phyloP scores from a whole-genome alignment of 2,329 filamentous ascomycete genomes.

The Cladorrhinum sp. region DNA sequence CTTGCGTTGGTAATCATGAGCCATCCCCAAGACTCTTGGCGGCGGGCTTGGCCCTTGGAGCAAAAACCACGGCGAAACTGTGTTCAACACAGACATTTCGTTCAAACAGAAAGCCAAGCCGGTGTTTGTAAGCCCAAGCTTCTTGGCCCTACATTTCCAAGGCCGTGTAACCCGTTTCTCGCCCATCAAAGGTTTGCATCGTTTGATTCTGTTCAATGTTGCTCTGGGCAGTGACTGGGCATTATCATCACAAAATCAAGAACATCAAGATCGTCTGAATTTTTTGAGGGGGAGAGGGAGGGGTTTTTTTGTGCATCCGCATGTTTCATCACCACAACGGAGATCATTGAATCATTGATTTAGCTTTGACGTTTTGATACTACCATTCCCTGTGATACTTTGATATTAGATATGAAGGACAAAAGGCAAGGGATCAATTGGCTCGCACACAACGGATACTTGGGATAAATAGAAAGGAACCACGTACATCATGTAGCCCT shows the following conservation, averaged over 20 bases:
- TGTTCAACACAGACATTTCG: no score
- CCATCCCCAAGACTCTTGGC: conserved; percentile 10
- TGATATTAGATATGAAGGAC: no score
- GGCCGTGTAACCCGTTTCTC: not conserved
- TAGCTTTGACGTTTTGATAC: not conserved
- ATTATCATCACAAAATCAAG: not conserved
- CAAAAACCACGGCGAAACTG: no score
- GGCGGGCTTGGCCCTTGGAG: not conserved
- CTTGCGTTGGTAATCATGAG: conserved; percentile 10
- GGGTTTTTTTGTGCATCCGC: not conserved
- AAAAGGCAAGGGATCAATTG: no score
- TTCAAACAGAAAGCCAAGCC: not conserved
- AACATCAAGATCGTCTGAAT: no score
- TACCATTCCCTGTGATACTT: no score
- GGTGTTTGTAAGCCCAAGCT: not conserved
- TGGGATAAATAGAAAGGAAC: not conserved
- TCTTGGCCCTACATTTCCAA: not conserved
- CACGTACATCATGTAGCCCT: not conserved
- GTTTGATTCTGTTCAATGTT: not conserved
- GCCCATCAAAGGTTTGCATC: not conserved
- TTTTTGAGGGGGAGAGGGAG: no score
- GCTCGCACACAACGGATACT: not conserved
- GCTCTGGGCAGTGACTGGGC: not conserved
- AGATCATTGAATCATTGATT: not conserved
- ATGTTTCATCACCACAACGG: no score